Percentiles rank a stretch among this genome's conserved stretches.
Evolutionary conservation across 106 monocot species (phyloP).

Genomic region (Acorus calamus): DNA sequence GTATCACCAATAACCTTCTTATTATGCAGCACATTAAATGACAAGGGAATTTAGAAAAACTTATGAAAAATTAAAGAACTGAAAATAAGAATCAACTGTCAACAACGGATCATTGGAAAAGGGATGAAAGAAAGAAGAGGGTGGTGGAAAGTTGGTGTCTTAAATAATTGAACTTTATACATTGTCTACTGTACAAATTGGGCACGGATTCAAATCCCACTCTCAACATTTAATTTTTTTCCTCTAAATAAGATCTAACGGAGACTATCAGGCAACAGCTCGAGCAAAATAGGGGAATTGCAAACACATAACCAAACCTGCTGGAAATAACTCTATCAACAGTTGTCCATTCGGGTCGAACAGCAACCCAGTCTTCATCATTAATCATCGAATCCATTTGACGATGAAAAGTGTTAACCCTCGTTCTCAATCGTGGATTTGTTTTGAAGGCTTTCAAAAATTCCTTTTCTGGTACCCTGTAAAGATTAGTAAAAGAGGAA

Average conservation of each 20-base stretch:
- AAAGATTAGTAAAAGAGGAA: neutral
- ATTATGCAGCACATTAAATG: too few species aligned
- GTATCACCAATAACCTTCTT: too few species aligned
- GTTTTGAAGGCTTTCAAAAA: slow-evolving; percentile 70
- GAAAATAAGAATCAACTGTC: neutral
- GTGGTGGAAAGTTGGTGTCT: neutral
- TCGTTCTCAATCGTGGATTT: slow-evolving; percentile 71
- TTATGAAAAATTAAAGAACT: neutral
- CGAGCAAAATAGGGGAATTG: too few species aligned
- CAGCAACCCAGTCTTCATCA: slow-evolving; percentile 81
- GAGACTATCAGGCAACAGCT: too few species aligned
- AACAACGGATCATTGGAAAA: too few species aligned
- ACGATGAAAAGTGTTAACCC: slow-evolving; percentile 63
- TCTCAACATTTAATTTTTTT: too few species aligned
- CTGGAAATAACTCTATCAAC: slow-evolving; percentile 81
- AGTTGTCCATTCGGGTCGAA: slow-evolving; percentile 97
- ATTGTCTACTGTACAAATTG: too few species aligned
- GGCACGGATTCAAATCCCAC: too few species aligned
- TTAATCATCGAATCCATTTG: slow-evolving; percentile 52
- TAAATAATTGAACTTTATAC: too few species aligned
- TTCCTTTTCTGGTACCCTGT: slow-evolving; percentile 82
- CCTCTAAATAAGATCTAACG: too few species aligned
- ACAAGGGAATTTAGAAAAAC: too few species aligned
- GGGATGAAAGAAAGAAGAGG: neutral
- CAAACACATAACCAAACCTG: slow-evolving; percentile 37